A percentile compares a stretch with the other conserved stretches of the same genome.
Evolutionary conservation across 345 rosid species (phyloP).

Genomic region (Hevea brasiliensis): DNA sequence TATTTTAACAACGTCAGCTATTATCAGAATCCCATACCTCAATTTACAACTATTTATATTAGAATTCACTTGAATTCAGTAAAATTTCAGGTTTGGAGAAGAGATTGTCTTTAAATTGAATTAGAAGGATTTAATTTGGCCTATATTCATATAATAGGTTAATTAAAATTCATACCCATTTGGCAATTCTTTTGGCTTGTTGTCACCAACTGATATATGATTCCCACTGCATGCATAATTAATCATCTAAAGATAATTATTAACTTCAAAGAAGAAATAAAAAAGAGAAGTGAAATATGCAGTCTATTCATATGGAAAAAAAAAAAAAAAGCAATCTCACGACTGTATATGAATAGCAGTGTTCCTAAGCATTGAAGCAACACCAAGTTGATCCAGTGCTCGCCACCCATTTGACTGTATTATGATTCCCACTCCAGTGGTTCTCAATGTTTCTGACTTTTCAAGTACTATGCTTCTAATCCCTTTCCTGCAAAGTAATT

Average conservation of each 20-base stretch:
- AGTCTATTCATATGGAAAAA: too few relatives aligned
- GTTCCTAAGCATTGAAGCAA: conserved; percentile 14
- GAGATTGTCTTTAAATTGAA: too few relatives aligned
- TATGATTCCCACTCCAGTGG: conserved; percentile 17
- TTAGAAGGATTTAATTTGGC: too few relatives aligned
- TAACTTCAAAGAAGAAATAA: background rate
- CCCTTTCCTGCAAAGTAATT: conserved; percentile 15
- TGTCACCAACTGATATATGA: background rate
- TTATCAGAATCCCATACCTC: too few relatives aligned
- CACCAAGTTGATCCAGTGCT: conserved; percentile 18
- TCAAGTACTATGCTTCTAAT: conserved; percentile 21
- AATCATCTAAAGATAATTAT: background rate
- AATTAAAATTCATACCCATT: too few relatives aligned
- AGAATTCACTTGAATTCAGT: too few relatives aligned
- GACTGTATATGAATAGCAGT: conserved; percentile 7
- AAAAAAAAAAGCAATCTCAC: background rate
- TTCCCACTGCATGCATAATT: background rate
- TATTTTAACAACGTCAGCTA: too few relatives aligned
- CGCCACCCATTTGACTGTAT: conserved; percentile 24
- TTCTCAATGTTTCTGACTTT: conserved; percentile 16
- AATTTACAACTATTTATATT: too few relatives aligned
- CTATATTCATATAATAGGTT: too few relatives aligned
- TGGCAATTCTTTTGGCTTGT: too few relatives aligned
- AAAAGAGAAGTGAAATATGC: background rate
- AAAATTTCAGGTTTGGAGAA: too few relatives aligned